These are phyloP conservation scores for Sistotremastrum niveocremeum DNA, from an alignment of 768 basidiomycete species.

Conservation along the genomic window DNA sequence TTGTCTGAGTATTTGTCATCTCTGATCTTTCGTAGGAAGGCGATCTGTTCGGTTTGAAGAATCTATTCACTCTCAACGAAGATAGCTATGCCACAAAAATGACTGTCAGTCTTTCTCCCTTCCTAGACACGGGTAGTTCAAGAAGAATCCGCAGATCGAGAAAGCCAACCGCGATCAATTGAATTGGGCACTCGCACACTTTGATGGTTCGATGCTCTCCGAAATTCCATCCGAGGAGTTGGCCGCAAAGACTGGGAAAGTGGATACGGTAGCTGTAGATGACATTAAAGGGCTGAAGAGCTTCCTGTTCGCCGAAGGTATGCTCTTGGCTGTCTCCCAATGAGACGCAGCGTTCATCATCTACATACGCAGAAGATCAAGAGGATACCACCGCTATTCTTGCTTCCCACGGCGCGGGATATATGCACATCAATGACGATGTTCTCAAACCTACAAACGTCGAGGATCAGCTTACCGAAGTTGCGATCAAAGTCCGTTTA, in stretches of 20 bases:
- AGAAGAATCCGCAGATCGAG: slow-evolving; percentile 48
- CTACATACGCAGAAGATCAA: slow-evolving; percentile 27
- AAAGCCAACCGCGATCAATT: slow-evolving; percentile 57
- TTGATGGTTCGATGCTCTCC: slow-evolving; percentile 35
- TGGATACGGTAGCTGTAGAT: slow-evolving; percentile 29
- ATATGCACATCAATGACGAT: slow-evolving; percentile 65
- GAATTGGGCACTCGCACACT: slow-evolving; percentile 68
- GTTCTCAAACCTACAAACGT: slow-evolving; percentile 54
- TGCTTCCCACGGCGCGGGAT: slow-evolving; percentile 47
- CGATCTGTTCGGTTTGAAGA: slow-evolving; percentile 75
- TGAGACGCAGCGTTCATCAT: neutral
- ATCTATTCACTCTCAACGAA: slow-evolving; percentile 73
- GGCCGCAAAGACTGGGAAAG: slow-evolving; percentile 33
- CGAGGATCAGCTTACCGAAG: slow-evolving; percentile 48
- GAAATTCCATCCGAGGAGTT: too few relatives aligned
- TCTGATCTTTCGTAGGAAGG: too few relatives aligned
- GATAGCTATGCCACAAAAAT: slow-evolving; percentile 57
- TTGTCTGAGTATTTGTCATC: too few relatives aligned
- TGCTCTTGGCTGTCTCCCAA: slow-evolving; percentile 7
- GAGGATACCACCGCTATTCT: slow-evolving; percentile 42
- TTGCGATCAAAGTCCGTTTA: slow-evolving; percentile 32
- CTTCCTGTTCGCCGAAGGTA: slow-evolving; percentile 61
- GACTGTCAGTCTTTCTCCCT: slow-evolving; percentile 31
- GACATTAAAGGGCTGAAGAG: slow-evolving; percentile 48
- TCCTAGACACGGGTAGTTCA: neutral